Evolutionary conservation across 2,329 filamentous ascomycete genomes (phyloP), one percentile per base, ranked within the genome.

Genomic region (Didymellaceae sp.): DNA sequence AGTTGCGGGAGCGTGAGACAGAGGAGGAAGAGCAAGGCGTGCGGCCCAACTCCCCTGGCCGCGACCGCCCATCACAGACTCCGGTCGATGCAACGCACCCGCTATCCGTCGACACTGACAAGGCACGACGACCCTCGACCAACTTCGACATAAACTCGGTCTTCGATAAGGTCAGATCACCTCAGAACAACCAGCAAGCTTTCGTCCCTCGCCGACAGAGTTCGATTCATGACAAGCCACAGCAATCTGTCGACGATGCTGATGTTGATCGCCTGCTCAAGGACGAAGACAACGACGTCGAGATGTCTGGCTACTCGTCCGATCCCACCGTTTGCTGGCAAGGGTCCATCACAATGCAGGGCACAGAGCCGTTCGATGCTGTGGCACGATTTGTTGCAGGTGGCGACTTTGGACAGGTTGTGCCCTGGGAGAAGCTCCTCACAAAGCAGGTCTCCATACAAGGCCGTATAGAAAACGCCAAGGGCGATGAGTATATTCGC

Each of bases 191-290:
- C 22, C 73, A 77, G 72, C 77, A 54, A 69, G 75, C 78, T 31
- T 71, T 79, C 74, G 35, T 71, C 4, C 45, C 76, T 70, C 80
- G 58, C 78, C 82, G 85, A 80, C 37, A 68, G 75, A 82, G 65
- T 73, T 78, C 57, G 62, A 77, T 67, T 45, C 72, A 75, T 32
- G 69, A 77, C 11, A 74, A 77, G 43, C 59, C 65, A 17, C 65
- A 64, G 5, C 84, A 86, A 1, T 82, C 87, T 1, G 88, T 84
- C 13, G 85, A 89, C 11, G 93, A 99, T 71, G 84, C 89, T 2
- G 94, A 97, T 53, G 90, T 99, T 16, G 94, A 99, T 70, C 85
- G 91, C 31, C 79, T 99, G 61, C 82, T 97, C 6, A 84, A 92
- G 63, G 91, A 89, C 52, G 86, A 96, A 53, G 89, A 90, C 46